Evolutionary conservation across 192 early-diverging fungal species (phyloP).

Genomic region (Podila verticillata): DNA sequence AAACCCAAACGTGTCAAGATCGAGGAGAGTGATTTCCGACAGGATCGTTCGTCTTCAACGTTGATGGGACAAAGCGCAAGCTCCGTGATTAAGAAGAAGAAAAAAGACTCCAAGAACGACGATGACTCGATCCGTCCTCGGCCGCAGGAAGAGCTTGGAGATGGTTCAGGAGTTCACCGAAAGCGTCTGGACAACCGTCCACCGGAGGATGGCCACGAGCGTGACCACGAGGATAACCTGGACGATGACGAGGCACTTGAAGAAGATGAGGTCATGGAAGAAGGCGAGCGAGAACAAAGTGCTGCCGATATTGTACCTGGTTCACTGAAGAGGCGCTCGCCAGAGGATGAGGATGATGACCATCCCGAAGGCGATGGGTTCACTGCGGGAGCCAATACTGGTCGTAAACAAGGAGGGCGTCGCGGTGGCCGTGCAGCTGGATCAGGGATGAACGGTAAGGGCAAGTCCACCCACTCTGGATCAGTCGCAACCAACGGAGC

Average conservation of each 20-base stretch:
- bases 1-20: constrained; percentile 45
- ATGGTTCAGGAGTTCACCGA: neutral
- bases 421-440: too few relatives aligned
- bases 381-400: neutral
- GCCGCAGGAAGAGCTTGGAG: neutral
- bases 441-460: neutral
- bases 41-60: constrained; percentile 22
- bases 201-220: neutral
- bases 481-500: constrained; percentile 1
- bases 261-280: constrained; percentile 37
- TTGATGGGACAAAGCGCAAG: neutral
- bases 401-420: too few relatives aligned
- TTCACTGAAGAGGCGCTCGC: constrained; percentile 14
- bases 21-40: constrained; percentile 32
- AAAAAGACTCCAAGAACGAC: neutral
- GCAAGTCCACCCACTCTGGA: neutral
- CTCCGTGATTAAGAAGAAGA: constrained; percentile 3
- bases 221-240: neutral
- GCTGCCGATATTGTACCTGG: constrained; percentile 3
- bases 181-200: neutral
- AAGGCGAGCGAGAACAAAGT: neutral
- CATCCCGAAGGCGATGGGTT: neutral
- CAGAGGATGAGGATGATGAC: constrained; percentile 40
- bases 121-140: neutral
- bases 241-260: constrained; percentile 2